Conservation (phyloP, 2,329 filamentous ascomycete species). For the Exophiala mesophila region DNA sequence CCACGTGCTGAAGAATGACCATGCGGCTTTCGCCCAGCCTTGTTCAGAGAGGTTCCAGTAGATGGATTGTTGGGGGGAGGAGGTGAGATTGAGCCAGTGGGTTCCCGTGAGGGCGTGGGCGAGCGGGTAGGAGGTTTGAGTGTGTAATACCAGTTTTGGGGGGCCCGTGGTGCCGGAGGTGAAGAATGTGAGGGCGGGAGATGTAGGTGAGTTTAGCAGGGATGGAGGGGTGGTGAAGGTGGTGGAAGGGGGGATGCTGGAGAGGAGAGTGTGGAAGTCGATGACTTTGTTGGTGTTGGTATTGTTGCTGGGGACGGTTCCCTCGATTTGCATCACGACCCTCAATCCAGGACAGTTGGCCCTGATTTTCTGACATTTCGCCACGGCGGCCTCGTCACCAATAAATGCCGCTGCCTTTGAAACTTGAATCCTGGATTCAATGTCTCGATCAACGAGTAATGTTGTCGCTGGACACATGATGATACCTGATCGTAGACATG, state of each 20-base stretch:
- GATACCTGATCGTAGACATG: slow-evolving; percentile 34
- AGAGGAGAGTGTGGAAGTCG: slow-evolving; percentile 28
- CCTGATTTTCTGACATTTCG: slow-evolving; percentile 33
- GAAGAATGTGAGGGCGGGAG: slow-evolving; percentile 37
- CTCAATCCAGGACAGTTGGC: slow-evolving; percentile 31
- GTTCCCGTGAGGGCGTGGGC: slow-evolving; percentile 37
- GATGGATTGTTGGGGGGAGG: slow-evolving; percentile 33
- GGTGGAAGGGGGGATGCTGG: slow-evolving; percentile 24
- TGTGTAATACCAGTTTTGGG: slow-evolving; percentile 41
- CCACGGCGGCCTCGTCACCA: slow-evolving; percentile 33
- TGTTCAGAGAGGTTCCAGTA: slow-evolving; percentile 41
- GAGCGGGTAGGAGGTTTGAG: slow-evolving; percentile 39
- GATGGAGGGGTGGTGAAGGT: slow-evolving; percentile 14
- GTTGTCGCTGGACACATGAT: slow-evolving; percentile 38
- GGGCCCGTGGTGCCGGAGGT: slow-evolving; percentile 39
- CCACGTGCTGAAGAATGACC: slow-evolving; percentile 38
- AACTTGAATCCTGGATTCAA: slow-evolving; percentile 34
- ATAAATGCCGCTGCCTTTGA: slow-evolving; percentile 36
- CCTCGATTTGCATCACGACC: slow-evolving; percentile 31
- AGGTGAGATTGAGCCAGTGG: slow-evolving; percentile 35
- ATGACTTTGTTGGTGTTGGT: slow-evolving; percentile 13
- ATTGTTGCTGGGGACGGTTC: slow-evolving; percentile 10
- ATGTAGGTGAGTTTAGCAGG: slow-evolving; percentile 28
- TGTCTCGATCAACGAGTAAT: slow-evolving; percentile 37
- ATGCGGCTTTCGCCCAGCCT: slow-evolving; percentile 42